Conservation (phyloP, 2,329 filamentous ascomycete species). For the Fonsecaea nubica region DNA sequence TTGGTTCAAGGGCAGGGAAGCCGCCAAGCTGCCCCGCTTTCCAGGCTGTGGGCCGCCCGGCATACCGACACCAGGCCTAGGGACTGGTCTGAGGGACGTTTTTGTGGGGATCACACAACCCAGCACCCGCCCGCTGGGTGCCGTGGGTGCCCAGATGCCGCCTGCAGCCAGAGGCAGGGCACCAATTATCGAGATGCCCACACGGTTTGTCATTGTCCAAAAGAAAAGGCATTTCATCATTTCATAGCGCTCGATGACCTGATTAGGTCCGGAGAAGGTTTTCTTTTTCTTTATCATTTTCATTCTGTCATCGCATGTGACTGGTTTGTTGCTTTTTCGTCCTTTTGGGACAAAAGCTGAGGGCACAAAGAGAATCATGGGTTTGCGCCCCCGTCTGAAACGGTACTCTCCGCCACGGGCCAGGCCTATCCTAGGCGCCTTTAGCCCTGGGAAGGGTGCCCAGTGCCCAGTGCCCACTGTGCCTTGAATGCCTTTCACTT, state of each 20-base stretch:
- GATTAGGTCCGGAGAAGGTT: constrained; percentile 6
- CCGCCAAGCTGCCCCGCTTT: no score
- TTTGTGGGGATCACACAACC: neutral
- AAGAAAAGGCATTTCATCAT: neutral
- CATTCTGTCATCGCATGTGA: constrained; percentile 2
- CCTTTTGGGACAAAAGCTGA: neutral
- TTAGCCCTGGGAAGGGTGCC: neutral
- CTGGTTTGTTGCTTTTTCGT: constrained; percentile 4
- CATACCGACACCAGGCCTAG: neutral
- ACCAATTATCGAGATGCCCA: constrained; percentile 20
- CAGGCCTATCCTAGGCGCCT: neutral
- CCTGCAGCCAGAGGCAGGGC: constrained; percentile 3
- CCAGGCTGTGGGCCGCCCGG: neutral
- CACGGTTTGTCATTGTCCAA: neutral
- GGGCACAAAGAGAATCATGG: neutral
- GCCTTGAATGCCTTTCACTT: neutral
- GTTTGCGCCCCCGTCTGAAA: neutral
- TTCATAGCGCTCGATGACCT: neutral
- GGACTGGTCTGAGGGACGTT: neutral
- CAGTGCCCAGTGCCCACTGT: neutral
- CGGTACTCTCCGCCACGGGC: constrained; percentile 2
- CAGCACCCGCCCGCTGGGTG: neutral
- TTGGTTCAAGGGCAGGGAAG: constrained; percentile 7
- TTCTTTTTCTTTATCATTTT: neutral
- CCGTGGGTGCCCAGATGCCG: neutral